Evolutionary conservation across 164 flowering plant genomes (phyloP), one percentile per base, ranked within the genome.

Genomic region (Vitis rotundifolia): DNA sequence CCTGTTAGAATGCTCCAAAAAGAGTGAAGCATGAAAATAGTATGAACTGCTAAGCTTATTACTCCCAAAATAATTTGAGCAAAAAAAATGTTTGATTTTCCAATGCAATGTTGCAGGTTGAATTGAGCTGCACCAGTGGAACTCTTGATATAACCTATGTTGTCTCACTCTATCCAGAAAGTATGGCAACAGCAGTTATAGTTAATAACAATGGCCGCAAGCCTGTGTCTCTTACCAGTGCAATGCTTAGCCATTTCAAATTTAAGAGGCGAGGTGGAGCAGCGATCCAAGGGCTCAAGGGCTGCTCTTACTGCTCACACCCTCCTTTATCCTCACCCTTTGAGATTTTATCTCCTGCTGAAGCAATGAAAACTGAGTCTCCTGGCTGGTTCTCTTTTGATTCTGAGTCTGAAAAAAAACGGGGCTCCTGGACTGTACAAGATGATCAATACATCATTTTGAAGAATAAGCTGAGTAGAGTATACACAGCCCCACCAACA

Each of bases 111-210:
- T 59, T 73, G 62, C 83, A 91, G 97, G 94, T 91, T 58, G 97
- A 94, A 73, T 68, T 91, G 81, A 76, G 87, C 79, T 82, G 96
- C 82, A 86, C 64, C 6, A 78, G 80, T 67, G 94, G 87, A 67
- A 58, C 70, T 18, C 90, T 94, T 22, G 96, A 90, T 1, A 73
- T 91, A 58, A 81, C 77, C 15, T 91, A 94, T 73, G 78, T 90
- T 11, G 85, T 91, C 11, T 81, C 94, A 12, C 88, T 94, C 44
- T 90, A 85, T 75, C 86, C 89, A 16, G 18, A 83, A 8, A 89
- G 97, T 80, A 83, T 94, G 88, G 96, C 94, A 48, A 83, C 96
- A 22, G 97, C 97, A 51, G 91, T 94, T 2, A 75, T 85, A 63
- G 89, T 91, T 48, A 84, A 87, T 89, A 94, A 94, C 93, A 91